Evolutionary conservation across 179 eudicot species (phyloP), one percentile per base, ranked within the genome.

Genomic region (Silene noctiflora): DNA sequence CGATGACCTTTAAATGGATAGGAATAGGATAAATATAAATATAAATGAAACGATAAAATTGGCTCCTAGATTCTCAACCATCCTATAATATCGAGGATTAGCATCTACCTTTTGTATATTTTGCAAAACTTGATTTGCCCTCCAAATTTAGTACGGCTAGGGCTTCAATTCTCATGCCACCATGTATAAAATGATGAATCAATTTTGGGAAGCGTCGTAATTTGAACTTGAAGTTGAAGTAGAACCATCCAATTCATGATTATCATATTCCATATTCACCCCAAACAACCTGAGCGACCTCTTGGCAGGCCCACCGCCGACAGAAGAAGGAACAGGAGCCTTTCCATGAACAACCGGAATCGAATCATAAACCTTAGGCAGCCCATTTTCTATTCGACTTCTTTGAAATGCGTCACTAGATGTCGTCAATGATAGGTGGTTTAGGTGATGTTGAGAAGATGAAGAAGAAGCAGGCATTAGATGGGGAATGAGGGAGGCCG

Each of bases 271-370:
- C 75, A 72, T 72, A 58, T 72, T 72, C 0, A 72, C 75, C 19
- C 75, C 75, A 19, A 72, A 72, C 58, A 81, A 74, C 79, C 84
- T 81, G 2, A 81, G 76, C 11, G 74, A 71, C 48, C 84, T 80
- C 86, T 81, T 84, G 3, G 84, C 81, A 25, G 90, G 85, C 31
- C 31, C 72, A 9, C 56, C 70, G 7, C 70, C 55, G 20, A 13
- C 25, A 42, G 27, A 7, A 8, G 29, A 12, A 2, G 72, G 29
- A 13, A 16, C 58, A 33, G 92, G 25, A 72, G 75, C 87, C 69
- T 87, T 87, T 17, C 91, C 90, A 51, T 86, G 96, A 71, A 84
- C 96, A 76, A 91, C 91, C 48, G 96, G 96, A 64, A 91, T 91
- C 63, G 96, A 89, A 5, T 91, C 89, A 56, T 75, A 86, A 22